Percentiles rank a stretch among this genome's conserved stretches.
Conservation (phyloP, 768 basidiomycete genomes). For the Heimioporus sp. region DNA sequence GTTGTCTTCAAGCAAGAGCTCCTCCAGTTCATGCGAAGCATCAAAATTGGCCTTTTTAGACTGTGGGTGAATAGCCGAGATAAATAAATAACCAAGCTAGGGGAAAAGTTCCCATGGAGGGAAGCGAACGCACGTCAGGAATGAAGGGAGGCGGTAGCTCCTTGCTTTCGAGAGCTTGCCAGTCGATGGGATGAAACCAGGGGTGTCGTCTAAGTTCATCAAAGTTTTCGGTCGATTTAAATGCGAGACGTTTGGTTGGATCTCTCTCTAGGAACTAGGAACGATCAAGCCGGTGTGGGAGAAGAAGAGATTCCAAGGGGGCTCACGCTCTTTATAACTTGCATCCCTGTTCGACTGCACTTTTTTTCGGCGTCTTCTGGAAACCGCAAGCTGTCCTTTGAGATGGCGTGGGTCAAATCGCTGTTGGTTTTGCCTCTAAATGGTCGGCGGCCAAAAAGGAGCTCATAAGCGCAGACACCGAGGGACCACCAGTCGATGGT, state of each 20-base stretch:
- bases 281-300: constrained; percentile 10
- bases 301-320: not conserved
- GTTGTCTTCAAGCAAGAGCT: constrained; percentile 93
- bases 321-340: constrained; percentile 77
- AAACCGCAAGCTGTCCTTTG: constrained; percentile 83
- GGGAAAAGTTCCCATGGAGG: not conserved
- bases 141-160: constrained; percentile 77
- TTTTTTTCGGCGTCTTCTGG: constrained; percentile 86
- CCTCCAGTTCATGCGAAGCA: constrained; percentile 96
- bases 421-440: constrained; percentile 93
- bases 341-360: constrained; percentile 75
- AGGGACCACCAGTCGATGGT: constrained; percentile 98
- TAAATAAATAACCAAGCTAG: not conserved
- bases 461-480: constrained; percentile 89
- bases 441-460: constrained; percentile 87
- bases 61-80: constrained; percentile 39
- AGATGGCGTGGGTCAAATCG: constrained; percentile 89
- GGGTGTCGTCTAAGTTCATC: constrained; percentile 75
- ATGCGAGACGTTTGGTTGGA: constrained; percentile 74
- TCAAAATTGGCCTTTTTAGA: constrained; percentile 99
- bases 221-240: constrained; percentile 77
- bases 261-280: constrained; percentile 85
- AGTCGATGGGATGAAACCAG: constrained; percentile 90
- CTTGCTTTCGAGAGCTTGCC: constrained; percentile 82
- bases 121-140: constrained; percentile 65